These are phyloP conservation scores for Fusarium fujikuroi DNA, from an alignment of 2,329 filamentous ascomycete genomes.

Conservation along the genomic window DNA sequence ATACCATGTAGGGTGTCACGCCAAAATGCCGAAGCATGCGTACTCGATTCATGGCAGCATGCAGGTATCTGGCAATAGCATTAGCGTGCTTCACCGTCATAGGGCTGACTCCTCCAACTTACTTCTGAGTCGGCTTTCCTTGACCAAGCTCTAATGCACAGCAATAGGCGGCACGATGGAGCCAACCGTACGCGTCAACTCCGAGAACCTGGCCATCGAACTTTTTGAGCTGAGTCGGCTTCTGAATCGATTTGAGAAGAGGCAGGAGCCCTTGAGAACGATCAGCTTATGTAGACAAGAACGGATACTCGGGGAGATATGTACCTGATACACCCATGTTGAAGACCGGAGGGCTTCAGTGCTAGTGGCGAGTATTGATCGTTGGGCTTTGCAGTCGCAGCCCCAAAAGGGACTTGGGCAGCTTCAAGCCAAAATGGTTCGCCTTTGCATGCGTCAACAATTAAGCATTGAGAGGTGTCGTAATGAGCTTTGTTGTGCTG, in stretches of 20 bases:
- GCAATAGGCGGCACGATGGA: slow-evolving; percentile 89
- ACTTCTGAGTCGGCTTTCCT: slow-evolving; percentile 89
- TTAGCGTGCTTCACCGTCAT: slow-evolving; percentile 1
- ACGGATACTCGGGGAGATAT: not conserved
- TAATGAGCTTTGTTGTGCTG: slow-evolving; percentile 10
- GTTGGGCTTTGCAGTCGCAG: slow-evolving; percentile 26
- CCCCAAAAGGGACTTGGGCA: slow-evolving; percentile 33
- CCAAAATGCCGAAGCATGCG: slow-evolving; percentile 95
- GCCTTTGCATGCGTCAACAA: slow-evolving; percentile 30
- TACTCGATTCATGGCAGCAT: slow-evolving; percentile 89
- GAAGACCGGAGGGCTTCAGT: slow-evolving; percentile 19
- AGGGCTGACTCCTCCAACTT: slow-evolving; percentile 47
- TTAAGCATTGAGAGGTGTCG: slow-evolving; percentile 18
- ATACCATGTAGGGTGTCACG: slow-evolving; percentile 93
- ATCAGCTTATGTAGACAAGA: slow-evolving; percentile 31
- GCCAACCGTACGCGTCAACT: slow-evolving; percentile 98
- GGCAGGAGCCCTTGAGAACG: slow-evolving; percentile 77
- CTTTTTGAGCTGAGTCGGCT: slow-evolving; percentile 85
- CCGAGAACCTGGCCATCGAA: slow-evolving; percentile 88
- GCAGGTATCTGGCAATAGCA: slow-evolving; percentile 74
- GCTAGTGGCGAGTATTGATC: slow-evolving; percentile 14
- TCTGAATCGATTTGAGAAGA: slow-evolving; percentile 95
- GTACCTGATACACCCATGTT: slow-evolving; percentile 54
- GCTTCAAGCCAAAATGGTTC: slow-evolving; percentile 25
- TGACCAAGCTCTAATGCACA: slow-evolving; percentile 92